These are phyloP conservation scores for Talaromyces amestolkiae DNA, from an alignment of 2,329 filamentous ascomycete genomes.

Conservation along the genomic window DNA sequence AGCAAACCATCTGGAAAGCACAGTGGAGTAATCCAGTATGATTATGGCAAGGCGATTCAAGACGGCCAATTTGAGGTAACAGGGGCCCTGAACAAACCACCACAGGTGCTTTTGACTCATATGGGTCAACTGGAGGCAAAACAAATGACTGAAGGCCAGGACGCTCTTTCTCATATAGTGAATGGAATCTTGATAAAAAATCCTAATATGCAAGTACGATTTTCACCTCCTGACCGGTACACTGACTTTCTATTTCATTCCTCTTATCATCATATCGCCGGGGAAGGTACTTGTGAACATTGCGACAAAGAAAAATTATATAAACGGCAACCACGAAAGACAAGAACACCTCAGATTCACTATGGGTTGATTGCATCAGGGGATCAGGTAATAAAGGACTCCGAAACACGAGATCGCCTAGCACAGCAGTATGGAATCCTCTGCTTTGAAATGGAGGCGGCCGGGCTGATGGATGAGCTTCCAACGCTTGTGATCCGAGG, in stretches of 20 bases:
- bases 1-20: conserved; percentile 17
- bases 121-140: background rate
- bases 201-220: background rate
- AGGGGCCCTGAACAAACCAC: background rate
- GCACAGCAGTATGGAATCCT: conserved; percentile 21
- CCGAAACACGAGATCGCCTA: background rate
- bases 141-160: background rate
- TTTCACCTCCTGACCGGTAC: background rate
- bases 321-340: no score
- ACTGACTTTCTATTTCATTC: background rate
- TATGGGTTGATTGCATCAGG: background rate
- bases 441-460: conserved; percentile 28
- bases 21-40: conserved; percentile 8
- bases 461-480: conserved; percentile 27
- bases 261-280: background rate
- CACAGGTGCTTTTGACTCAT: background rate
- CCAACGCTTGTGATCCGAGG: conserved; percentile 41
- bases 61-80: background rate
- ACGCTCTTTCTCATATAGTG: background rate
- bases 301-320: no score
- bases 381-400: background rate
- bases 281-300: background rate
- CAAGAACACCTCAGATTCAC: background rate
- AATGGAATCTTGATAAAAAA: background rate
- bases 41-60: background rate